Evolutionary conservation across 352 stramenopile genomes (phyloP).

Genomic region (Pythium scleroteichum): DNA sequence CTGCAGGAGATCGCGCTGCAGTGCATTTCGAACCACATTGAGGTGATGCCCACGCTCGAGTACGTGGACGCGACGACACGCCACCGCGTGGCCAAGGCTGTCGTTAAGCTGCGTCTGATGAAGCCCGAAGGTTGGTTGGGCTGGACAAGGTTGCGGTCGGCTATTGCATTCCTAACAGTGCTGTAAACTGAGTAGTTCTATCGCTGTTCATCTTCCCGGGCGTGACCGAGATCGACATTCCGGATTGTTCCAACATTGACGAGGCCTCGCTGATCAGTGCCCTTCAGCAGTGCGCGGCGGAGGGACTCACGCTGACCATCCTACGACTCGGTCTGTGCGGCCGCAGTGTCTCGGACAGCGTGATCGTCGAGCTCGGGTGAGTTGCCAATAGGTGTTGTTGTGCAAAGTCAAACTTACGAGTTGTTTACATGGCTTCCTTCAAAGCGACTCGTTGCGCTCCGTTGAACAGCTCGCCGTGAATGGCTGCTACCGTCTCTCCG

Average conservation of each 20-base stretch:
- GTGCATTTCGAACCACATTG: conserved; percentile 61
- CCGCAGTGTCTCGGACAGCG: conserved; percentile 71
- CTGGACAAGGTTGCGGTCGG: too few species aligned
- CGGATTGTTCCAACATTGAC: conserved; percentile 82
- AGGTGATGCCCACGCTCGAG: conserved; percentile 64
- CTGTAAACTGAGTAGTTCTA: conserved; percentile 40
- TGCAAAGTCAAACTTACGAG: too few species aligned
- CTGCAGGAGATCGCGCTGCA: conserved; percentile 59
- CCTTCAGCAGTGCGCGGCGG: conserved; percentile 50
- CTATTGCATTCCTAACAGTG: not conserved
- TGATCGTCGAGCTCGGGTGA: conserved; percentile 69
- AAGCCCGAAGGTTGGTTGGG: conserved; percentile 45
- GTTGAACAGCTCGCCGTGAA: conserved; percentile 73
- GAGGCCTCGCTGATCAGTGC: conserved; percentile 56
- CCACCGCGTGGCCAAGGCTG: conserved; percentile 54
- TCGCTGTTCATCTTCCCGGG: conserved; percentile 82
- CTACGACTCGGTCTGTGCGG: conserved; percentile 73
- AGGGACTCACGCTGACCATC: conserved; percentile 49
- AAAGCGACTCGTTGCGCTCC: conserved; percentile 50
- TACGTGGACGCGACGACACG: conserved; percentile 68
- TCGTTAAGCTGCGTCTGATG: conserved; percentile 61
- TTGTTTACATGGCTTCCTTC: not conserved
- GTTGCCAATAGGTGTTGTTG: too few species aligned
- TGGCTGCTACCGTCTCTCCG: conserved; percentile 77
- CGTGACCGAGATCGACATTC: conserved; percentile 79